phyloP scores from a whole-genome alignment of 2,329 filamentous ascomycete species.

The Verruconis gallopava region DNA sequence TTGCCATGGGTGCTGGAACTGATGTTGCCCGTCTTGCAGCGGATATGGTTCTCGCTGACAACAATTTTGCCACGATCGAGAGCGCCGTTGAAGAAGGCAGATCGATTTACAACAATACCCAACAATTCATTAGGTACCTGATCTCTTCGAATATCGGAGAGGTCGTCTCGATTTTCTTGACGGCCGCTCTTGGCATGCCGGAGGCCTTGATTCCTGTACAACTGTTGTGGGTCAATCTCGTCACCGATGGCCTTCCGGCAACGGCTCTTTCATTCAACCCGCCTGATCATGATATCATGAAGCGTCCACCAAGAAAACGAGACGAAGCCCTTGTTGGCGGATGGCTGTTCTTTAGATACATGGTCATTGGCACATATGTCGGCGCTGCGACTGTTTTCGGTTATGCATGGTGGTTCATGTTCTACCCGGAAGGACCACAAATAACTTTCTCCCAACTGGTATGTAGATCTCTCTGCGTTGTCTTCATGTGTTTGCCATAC shows the following conservation, averaged over 20 bases:
- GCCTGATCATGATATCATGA: slow-evolving; percentile 97
- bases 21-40: slow-evolving; percentile 94
- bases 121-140: slow-evolving; percentile 97
- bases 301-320: slow-evolving; percentile 74
- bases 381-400: slow-evolving; percentile 89
- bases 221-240: slow-evolving; percentile 95
- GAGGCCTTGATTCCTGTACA: slow-evolving; percentile 95
- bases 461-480: slow-evolving; percentile 18
- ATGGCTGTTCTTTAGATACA: slow-evolving; percentile 95
- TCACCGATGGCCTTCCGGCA: slow-evolving; percentile 91
- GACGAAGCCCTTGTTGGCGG: slow-evolving; percentile 86
- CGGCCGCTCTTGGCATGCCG: slow-evolving; percentile 90
- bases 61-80: slow-evolving; percentile 98
- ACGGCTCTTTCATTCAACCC: slow-evolving; percentile 97
- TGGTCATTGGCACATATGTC: slow-evolving; percentile 92
- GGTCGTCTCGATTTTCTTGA: slow-evolving; percentile 97
- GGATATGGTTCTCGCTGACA: slow-evolving; percentile 96
- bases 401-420: slow-evolving; percentile 99
- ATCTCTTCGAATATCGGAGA: slow-evolving; percentile 99
- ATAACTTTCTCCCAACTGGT: slow-evolving; percentile 79
- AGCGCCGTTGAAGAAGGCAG: slow-evolving; percentile 92
- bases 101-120: slow-evolving; percentile 99
- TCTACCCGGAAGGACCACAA: slow-evolving; percentile 76
- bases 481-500: not conserved
- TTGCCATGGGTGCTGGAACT: slow-evolving; percentile 96